Evolutionary conservation across 2,329 filamentous ascomycete species (phyloP), one percentile per base, ranked within the genome.

Genomic region (Leptographium galeiforme): DNA sequence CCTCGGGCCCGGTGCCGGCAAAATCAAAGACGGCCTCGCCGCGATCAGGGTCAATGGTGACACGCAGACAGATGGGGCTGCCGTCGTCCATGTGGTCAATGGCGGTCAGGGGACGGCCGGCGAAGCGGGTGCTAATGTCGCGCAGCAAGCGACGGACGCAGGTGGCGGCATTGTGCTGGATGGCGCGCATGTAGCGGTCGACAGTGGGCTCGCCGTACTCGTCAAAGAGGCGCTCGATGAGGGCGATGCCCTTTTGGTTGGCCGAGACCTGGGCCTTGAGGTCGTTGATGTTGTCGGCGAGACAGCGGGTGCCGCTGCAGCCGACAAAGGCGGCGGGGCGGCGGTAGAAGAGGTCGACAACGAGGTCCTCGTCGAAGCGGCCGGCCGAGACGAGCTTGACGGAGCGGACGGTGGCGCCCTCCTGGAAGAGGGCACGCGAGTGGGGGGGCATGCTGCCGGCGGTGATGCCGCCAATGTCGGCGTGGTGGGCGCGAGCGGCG

Each of bases 381-480:
- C 84, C 83, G 60, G 83, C 77, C 7, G 77, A 82, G 2, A 87
- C 82, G 4, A 87, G 70, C 64, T 87, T 73, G 57, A 81, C 78
- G 2, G 76, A 78, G 59, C 79, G 78, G 59, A 85, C 82, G 1
- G 77, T 72, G 1, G 80, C 79, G 1, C 81, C 81, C 64, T 85
- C 81, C 61, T 84, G 77, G 62, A 70, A 82, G 3, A 84, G 71
- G 56, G 79, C 76, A 10, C 78, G 77, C 0, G 82, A 87, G 56
- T 85, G 78, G 1, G 77, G 74, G 2, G 72, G 74, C 59, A 78
- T 77, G 53, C 81, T 78, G 1, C 75, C 71, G 1, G 77, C 77
- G 0, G 88, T 72, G 46, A 89, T 89, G 8, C 87, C 87, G 8
- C 87, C 87, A 57, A 93, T 90, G 61, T 91, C 87, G 8, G 86